Base-by-base conservation (phyloP, 2,329 filamentous ascomycete genomes). In the Trichophyton verrucosum region DNA sequence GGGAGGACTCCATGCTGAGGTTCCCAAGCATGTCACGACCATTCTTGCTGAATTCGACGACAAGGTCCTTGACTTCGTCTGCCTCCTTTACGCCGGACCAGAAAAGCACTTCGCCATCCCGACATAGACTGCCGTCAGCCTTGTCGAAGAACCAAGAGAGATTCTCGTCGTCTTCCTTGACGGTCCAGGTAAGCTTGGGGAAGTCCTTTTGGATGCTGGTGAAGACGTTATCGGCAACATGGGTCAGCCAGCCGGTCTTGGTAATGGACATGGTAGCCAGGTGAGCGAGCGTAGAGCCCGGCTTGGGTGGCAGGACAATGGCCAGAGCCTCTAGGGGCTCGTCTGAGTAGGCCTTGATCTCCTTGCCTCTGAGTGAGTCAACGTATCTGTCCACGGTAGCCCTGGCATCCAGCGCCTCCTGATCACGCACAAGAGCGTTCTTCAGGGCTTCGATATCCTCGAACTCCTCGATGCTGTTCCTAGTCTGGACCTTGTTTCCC, bases 71-170 rank as follows among this genome's bases (percentile, higher is more conserved):
- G 22, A 96, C 87, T 72, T 95, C 88, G 58, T 89, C 85, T 36
- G 86, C 85, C 60, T 85, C 86, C 66, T 94, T 88, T 62, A 94
- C 84, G 59, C 91, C 91, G 73, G 95, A 96, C 88, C 92, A 97
- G 80, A 97, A 97, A 70, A 97, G 86, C 44, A 96, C 89, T 70
- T 91, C 89, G 62, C 90, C 90, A 66, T 89, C 85, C 61, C 86
- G 85, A 64, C 87, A 89, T 68, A 96, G 82, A 74, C 89, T 96
- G 61, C 94, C 92, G 67, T 96, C 91, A 8, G 92, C 88, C 81
- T 96, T 96, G 75, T 96, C 91, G 67, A 95, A 95, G 80, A 97
- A 96, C 94, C 92, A 97, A 9, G 90, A 91, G 68, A 97, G 80
- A 73, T 97, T 96, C 81, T 97, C 92, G 68, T 97, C 91, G 67